These are phyloP conservation scores for Colletotrichum tamarilloi DNA, from an alignment of 2,329 filamentous ascomycete genomes.

Conservation along the genomic window DNA sequence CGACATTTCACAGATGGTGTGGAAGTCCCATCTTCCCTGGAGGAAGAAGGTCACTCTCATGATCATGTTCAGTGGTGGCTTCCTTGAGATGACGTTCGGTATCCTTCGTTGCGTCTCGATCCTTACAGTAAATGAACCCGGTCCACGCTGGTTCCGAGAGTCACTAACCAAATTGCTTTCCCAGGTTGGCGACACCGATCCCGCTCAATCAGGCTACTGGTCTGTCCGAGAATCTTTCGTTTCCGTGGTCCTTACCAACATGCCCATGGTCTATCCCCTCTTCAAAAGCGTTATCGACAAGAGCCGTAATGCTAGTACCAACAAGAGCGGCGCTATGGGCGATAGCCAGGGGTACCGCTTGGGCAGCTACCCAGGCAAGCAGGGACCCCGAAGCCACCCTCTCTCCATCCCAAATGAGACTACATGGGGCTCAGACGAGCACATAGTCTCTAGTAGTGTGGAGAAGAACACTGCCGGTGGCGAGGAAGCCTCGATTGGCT, in stretches of 20 bases:
- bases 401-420: slow-evolving; percentile 16
- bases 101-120: slow-evolving; percentile 30
- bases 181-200: slow-evolving; percentile 44
- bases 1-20: background rate
- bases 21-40: slow-evolving; percentile 23
- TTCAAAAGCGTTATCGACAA: slow-evolving; percentile 41
- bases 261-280: slow-evolving; percentile 52
- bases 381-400: background rate
- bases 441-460: background rate
- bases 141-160: no score
- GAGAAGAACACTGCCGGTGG: background rate
- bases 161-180: background rate
- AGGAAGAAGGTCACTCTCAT: slow-evolving; percentile 24
- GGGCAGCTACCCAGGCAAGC: slow-evolving; percentile 18
- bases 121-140: background rate
- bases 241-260: slow-evolving; percentile 50
- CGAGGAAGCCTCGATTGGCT: slow-evolving; percentile 7
- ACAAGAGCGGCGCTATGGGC: slow-evolving; percentile 2
- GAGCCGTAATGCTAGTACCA: slow-evolving; percentile 27
- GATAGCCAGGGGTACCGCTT: slow-evolving; percentile 22
- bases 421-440: slow-evolving; percentile 5
- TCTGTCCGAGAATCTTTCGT: slow-evolving; percentile 54
- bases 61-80: slow-evolving; percentile 33
- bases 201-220: slow-evolving; percentile 49
- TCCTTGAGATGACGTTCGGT: slow-evolving; percentile 30